These are phyloP conservation scores for Nakazawaea laoshanensis DNA, from an alignment of 805 yeast species.

Conservation along the genomic window DNA sequence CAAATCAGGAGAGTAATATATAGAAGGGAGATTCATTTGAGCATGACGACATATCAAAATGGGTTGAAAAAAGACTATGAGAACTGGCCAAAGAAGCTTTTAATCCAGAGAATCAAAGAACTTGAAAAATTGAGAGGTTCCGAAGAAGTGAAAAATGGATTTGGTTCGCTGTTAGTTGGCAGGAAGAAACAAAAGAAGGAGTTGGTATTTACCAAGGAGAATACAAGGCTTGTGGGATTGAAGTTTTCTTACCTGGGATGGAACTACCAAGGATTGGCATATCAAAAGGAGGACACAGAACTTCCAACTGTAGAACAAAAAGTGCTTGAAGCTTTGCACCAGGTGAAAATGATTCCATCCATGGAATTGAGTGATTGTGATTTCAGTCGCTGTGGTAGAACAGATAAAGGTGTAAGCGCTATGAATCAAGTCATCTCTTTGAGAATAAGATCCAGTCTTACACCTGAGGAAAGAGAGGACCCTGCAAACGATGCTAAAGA, in stretches of 20 bases:
- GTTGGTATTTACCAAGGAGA: slow-evolving; percentile 59
- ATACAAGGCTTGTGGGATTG: slow-evolving; percentile 66
- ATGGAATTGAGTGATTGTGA: slow-evolving; percentile 52
- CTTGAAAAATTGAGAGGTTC: slow-evolving; percentile 18
- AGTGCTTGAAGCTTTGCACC: slow-evolving; percentile 62
- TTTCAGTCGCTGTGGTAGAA: slow-evolving; percentile 89
- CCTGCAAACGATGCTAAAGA: slow-evolving; percentile 56
- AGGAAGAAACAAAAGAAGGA: slow-evolving; percentile 27
- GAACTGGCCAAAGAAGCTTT: slow-evolving; percentile 57
- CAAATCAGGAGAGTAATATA: neutral
- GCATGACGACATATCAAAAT: neutral
- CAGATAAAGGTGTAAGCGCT: slow-evolving; percentile 96
- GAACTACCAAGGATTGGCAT: slow-evolving; percentile 87
- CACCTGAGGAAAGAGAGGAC: slow-evolving; percentile 52
- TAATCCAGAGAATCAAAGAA: slow-evolving; percentile 46
- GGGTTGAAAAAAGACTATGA: slow-evolving; percentile 29
- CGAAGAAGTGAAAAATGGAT: slow-evolving; percentile 6
- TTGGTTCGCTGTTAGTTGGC: slow-evolving; percentile 8
- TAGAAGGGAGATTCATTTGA: neutral
- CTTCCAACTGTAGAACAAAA: slow-evolving; percentile 82
- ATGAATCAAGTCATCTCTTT: slow-evolving; percentile 89
- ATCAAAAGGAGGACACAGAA: slow-evolving; percentile 67
- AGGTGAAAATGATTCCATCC: slow-evolving; percentile 56
- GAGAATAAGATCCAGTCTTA: slow-evolving; percentile 59
- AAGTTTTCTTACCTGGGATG: slow-evolving; percentile 88